These are phyloP conservation scores for Phtheirospermum japonicum DNA, from an alignment of 257 asterid species.

Conservation along the genomic window DNA sequence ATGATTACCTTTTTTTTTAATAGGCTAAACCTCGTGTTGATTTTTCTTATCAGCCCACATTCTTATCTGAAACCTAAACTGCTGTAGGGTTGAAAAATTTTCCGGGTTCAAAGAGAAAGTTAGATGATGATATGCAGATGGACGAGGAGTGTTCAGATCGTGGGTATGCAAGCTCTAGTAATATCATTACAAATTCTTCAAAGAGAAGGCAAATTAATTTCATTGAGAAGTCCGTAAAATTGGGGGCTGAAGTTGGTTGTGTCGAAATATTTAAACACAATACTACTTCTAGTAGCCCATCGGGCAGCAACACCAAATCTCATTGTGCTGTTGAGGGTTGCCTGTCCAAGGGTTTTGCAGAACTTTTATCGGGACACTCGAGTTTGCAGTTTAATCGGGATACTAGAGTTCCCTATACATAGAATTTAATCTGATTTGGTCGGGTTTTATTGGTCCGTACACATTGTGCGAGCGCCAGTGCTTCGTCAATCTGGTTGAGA, in stretches of 20 bases:
- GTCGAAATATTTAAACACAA: slow-evolving; percentile 28
- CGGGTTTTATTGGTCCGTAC: not conserved
- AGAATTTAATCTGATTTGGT: too few relatives aligned
- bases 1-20: too few relatives aligned
- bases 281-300: slow-evolving; percentile 22
- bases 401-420: slow-evolving; percentile 46
- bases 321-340: slow-evolving; percentile 75
- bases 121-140: slow-evolving; percentile 32
- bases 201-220: slow-evolving; percentile 43
- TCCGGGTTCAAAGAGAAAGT: slow-evolving; percentile 82
- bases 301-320: slow-evolving; percentile 40
- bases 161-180: slow-evolving; percentile 27
- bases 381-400: slow-evolving; percentile 49
- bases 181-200: slow-evolving; percentile 18
- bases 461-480: too few relatives aligned
- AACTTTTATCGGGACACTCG: slow-evolving; percentile 59
- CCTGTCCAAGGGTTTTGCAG: slow-evolving; percentile 74
- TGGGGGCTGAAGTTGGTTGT: slow-evolving; percentile 25
- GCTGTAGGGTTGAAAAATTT: slow-evolving; percentile 52
- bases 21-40: not conserved
- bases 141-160: slow-evolving; percentile 28
- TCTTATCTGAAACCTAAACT: not conserved
- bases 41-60: not conserved
- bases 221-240: slow-evolving; percentile 25
- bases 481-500: too few relatives aligned